Percentiles rank a stretch among this genome's conserved stretches.
Conservation (phyloP, 139 green algal genomes). For the Chlamydomonas schloesseri region DNA sequence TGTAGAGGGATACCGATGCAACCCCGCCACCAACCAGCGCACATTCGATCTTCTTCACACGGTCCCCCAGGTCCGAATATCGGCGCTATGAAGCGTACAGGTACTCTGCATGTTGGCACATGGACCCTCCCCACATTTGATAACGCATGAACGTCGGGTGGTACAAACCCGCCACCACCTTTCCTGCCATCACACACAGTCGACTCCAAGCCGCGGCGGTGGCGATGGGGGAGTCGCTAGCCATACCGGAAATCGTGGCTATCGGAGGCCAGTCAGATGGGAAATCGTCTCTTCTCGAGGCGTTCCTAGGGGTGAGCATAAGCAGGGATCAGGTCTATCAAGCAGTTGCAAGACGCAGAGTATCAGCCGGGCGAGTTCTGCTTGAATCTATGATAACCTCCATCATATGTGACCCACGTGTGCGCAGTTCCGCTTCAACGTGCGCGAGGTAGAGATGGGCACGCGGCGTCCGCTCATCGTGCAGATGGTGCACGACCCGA, state of each 20-base stretch:
- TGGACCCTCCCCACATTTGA: too few species aligned
- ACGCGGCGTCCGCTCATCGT: constrained; percentile 88
- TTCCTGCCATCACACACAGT: constrained; percentile 5
- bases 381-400: too few species aligned
- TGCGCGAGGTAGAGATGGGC: constrained; percentile 93
- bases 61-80: constrained; percentile 51
- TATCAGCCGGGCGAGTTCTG: too few species aligned
- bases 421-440: constrained; percentile 90
- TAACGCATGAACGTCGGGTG: too few species aligned
- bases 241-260: constrained; percentile 94
- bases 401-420: too few species aligned
- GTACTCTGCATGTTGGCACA: too few species aligned
- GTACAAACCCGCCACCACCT: too few species aligned
- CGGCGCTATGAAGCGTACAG: constrained; percentile 68
- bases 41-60: neutral
- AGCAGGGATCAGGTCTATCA: too few species aligned
- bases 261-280: constrained; percentile 94
- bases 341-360: neutral
- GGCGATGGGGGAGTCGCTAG: constrained; percentile 74
- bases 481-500: constrained; percentile 87
- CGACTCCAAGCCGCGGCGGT: constrained; percentile 67
- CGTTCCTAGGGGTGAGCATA: constrained; percentile 87
- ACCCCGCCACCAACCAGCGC: neutral
- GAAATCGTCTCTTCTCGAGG: constrained; percentile 91
- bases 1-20: too few species aligned